Conservation (phyloP, 2,329 filamentous ascomycete genomes). For the Stachybotrys chartarum region DNA sequence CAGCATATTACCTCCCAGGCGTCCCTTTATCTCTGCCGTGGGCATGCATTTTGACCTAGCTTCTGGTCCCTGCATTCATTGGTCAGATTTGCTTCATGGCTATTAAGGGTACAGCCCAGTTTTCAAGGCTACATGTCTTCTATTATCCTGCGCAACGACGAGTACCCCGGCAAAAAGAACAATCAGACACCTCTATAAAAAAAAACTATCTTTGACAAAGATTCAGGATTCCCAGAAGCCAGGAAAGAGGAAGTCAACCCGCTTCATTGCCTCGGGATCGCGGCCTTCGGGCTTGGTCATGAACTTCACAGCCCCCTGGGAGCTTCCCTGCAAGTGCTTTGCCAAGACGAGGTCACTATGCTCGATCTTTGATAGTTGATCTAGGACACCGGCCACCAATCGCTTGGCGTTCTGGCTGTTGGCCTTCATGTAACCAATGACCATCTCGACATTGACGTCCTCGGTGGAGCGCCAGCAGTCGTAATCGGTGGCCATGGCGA, state of each 20-base stretch:
- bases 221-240: slow-evolving; percentile 54
- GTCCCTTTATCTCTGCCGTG: not conserved
- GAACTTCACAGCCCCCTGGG: slow-evolving; percentile 69
- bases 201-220: not conserved
- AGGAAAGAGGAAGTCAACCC: slow-evolving; percentile 80
- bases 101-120: not conserved
- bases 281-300: slow-evolving; percentile 78
- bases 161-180: not conserved
- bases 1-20: not conserved
- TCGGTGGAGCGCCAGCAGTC: slow-evolving; percentile 89
- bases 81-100: not conserved
- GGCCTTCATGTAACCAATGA: slow-evolving; percentile 91
- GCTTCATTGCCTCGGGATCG: slow-evolving; percentile 67
- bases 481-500: slow-evolving; percentile 99
- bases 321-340: slow-evolving; percentile 72
- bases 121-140: not conserved
- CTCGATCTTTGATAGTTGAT: slow-evolving; percentile 74
- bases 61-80: too few relatives aligned
- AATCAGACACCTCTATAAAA: too few relatives aligned
- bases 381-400: slow-evolving; percentile 79
- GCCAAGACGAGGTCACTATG: slow-evolving; percentile 68
- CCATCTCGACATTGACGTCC: slow-evolving; percentile 92
- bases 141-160: not conserved
- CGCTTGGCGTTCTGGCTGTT: slow-evolving; percentile 83
- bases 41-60: not conserved